Base-by-base conservation (phyloP, 2,329 filamentous ascomycete genomes). In the Emmonsiellopsis sp. region DNA sequence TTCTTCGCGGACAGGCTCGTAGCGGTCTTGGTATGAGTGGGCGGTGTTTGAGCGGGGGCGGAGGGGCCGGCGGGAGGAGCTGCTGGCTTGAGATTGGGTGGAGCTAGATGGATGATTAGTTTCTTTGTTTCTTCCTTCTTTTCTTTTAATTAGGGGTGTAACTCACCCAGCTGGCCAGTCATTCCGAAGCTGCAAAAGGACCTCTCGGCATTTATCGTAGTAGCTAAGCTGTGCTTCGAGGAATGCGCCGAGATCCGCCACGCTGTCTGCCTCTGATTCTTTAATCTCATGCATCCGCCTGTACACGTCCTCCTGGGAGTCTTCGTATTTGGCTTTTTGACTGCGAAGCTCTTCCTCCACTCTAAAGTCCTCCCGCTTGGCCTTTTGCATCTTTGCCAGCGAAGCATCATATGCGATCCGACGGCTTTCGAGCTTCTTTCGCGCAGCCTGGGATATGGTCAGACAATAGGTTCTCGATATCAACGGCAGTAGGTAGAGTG, bases 271-370 rank as follows among this genome's bases (percentile, higher is more conserved):
- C 70, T 97, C 92, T 21, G 88, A 82, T 63, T 96, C 91, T 73
- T 93, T 92, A 73, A 97, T 94, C 65, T 97, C 92, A 71, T 94
- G 83, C 93, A 97, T 97, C 53, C 92, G 82, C 55, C 92, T 83
- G 62, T 85, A 80, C 52, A 97, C 91, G 63, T 97, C 92, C 65
- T 97, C 92, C 65, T 82, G 93, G 13, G 88, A 86, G 74, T 97
- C 93, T 66, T 97, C 93, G 65, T 95, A 97, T 72, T 97, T 97
- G 62, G 88, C 87, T 69, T 95, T 95, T 68, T 93, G 88, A 32
- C 84, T 81, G 53, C 92, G 86, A 52, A 95, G 80, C 70, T 97
- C 92, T 67, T 97, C 92, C 69, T 97, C 93, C 53, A 93, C 79
- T 57, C 89, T 81, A 74, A 93, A 95, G 68, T 97, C 92, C 64